These are phyloP conservation scores for Eudorina sp. DNA, from an alignment of 139 green algal genomes.

Conservation along the genomic window DNA sequence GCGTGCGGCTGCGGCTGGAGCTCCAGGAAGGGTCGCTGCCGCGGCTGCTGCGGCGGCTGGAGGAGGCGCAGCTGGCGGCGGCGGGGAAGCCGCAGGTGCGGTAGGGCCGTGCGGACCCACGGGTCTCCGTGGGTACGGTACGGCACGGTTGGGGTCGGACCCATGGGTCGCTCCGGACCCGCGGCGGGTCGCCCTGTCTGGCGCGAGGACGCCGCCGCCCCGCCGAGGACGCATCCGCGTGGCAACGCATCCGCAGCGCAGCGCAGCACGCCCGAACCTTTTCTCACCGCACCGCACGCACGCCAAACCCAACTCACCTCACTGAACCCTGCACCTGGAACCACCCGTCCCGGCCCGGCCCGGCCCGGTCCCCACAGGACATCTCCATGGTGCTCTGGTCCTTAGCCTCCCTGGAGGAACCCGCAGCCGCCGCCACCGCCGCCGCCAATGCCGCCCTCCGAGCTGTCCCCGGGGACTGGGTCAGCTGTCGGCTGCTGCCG, in stretches of 20 bases:
- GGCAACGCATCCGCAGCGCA: too few relatives aligned
- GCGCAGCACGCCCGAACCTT: too few relatives aligned
- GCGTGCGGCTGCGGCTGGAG: not conserved
- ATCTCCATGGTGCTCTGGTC: constrained; percentile 34
- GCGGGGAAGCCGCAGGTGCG: constrained; percentile 24
- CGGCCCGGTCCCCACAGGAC: constrained; percentile 3
- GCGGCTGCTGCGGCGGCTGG: not conserved
- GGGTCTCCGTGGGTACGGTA: not conserved
- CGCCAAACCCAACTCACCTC: too few relatives aligned
- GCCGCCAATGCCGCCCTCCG: too few relatives aligned
- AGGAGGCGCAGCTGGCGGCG: constrained; percentile 2
- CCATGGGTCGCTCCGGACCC: too few relatives aligned
- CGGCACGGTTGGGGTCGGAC: too few relatives aligned
- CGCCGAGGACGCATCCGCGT: too few relatives aligned
- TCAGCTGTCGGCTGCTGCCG: not conserved
- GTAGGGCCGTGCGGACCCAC: not conserved
- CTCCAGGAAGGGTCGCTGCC: not conserved
- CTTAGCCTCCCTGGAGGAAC: constrained; percentile 6
- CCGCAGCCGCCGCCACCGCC: too few relatives aligned
- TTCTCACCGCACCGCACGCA: too few relatives aligned
- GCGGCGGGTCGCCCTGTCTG: too few relatives aligned
- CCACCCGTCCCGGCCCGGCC: not conserved
- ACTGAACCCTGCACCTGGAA: too few relatives aligned
- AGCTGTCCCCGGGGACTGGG: not conserved
- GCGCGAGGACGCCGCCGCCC: too few relatives aligned